Evolutionary conservation across 2,329 filamentous ascomycete species (phyloP), one percentile per base, ranked within the genome.

Genomic region (Fusarium verrucosum): DNA sequence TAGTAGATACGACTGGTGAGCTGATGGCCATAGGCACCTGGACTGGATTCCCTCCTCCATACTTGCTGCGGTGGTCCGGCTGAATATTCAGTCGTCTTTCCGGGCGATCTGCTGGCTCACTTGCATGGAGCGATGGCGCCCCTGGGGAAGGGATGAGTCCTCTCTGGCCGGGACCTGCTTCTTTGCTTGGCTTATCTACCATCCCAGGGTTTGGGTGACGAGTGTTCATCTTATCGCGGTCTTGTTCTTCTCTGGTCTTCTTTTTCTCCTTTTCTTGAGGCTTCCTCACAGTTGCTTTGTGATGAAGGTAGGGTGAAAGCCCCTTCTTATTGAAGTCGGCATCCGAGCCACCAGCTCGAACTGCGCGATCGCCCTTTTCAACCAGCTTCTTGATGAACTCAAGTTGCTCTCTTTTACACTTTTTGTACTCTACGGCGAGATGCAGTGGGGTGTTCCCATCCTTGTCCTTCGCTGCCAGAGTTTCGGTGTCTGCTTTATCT

Each of bases 351-450:
- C 22, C 36, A 3, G 26, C 40, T 1, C 52, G 50, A 5, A 68
- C 35, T 4, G 40, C 53, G 9, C 26, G 20, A 26, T 71, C 68
- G 33, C 65, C 52, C 13, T 62, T 66, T 6, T 38, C 38, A 10
- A 71, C 44, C 14, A 70, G 66, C 2, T 26, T 50, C 10, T 60
- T 35, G 35, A 71, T 47, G 13, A 68, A 55, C 10, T 46, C 40
- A 3, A 68, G 32, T 20, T 71, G 68, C 5, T 64, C 66, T 23
- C 56, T 38, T 25, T 47, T 67, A n/a, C 60, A 65, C 13, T 65
- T 66, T 11, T 68, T 59, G 33, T 66, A 69, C 36, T 68, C 57
- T 22, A 70, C 68, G 9, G 68, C 68, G 13, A 70, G 62, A 43
- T 71, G 69, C 11, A 71, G 58, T 10, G 66, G 67, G 13, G 63